A percentile compares a stretch with the other conserved stretches of the same genome.
phyloP scores from a whole-genome alignment of 1,284 basidiomycete species.

The Xanthoconium separans region DNA sequence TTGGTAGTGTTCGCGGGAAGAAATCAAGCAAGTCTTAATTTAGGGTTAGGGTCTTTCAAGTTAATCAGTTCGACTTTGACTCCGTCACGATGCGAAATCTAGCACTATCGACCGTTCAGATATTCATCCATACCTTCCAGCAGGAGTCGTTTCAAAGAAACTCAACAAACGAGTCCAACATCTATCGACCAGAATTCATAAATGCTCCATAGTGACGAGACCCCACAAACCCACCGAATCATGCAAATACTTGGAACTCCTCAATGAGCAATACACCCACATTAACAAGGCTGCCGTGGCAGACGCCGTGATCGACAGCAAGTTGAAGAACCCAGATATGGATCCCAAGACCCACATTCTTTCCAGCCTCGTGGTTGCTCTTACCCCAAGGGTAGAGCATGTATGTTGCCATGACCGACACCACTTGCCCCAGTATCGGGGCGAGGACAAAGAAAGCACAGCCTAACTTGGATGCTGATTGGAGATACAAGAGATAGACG shows the following conservation, averaged over 20 bases:
- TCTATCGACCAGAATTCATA: constrained; percentile 40
- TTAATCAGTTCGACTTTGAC: not conserved
- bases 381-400: constrained; percentile 81
- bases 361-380: constrained; percentile 62
- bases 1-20: not conserved
- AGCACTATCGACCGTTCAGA: constrained; percentile 13
- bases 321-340: constrained; percentile 58
- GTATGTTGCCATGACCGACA: constrained; percentile 61
- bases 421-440: constrained; percentile 54
- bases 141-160: constrained; percentile 87
- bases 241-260: constrained; percentile 75
- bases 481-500: constrained; percentile 80
- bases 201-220: not conserved
- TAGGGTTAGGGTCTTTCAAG: constrained; percentile 28
- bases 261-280: constrained; percentile 77
- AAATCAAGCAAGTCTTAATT: constrained; percentile 7
- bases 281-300: constrained; percentile 62
- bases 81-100: constrained; percentile 30
- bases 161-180: constrained; percentile 80
- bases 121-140: constrained; percentile 54
- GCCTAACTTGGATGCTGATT: constrained; percentile 74
- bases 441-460: constrained; percentile 67
- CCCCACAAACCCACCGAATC: constrained; percentile 53
- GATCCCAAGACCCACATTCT: constrained; percentile 55
- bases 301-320: constrained; percentile 51